Conservation (phyloP, 139 green algal genomes). For the Tetraselmis chui region DNA sequence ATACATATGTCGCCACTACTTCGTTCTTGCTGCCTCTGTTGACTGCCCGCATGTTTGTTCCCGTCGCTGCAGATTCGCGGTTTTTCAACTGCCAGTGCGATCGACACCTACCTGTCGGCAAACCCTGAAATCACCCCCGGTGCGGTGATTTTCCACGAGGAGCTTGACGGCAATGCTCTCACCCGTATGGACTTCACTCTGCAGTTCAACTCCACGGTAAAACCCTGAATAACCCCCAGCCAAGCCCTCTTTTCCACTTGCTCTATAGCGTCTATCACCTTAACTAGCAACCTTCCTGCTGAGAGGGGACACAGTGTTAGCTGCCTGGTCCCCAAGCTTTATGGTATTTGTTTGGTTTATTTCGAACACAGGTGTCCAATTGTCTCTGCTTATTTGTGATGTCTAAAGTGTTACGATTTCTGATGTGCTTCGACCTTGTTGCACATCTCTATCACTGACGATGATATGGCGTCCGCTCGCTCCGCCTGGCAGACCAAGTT, state of each 20-base stretch:
- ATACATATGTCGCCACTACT: too few relatives aligned
- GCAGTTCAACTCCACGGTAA: slow-evolving; percentile 52
- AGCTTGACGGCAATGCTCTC: neutral
- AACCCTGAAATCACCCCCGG: slow-evolving; percentile 41
- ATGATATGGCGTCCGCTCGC: neutral
- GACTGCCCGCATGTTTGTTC: too few relatives aligned
- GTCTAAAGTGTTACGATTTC: too few relatives aligned
- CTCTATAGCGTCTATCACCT: too few relatives aligned
- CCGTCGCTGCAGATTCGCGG: neutral
- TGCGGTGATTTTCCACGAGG: slow-evolving; percentile 34
- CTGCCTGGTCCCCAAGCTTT: neutral
- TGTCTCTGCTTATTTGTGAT: too few relatives aligned
- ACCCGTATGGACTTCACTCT: slow-evolving; percentile 39
- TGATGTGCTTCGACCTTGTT: too few relatives aligned
- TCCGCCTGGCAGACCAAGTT: slow-evolving; percentile 24
- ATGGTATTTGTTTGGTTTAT: neutral
- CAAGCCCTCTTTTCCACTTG: too few relatives aligned
- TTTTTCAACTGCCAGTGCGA: slow-evolving; percentile 12
- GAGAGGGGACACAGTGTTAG: neutral
- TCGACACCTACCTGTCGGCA: slow-evolving; percentile 48
- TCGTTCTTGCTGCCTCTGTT: too few relatives aligned
- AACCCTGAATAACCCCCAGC: neutral
- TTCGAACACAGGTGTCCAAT: neutral
- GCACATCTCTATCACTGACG: too few relatives aligned
- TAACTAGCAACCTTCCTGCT: too few relatives aligned